phyloP scores from a whole-genome alignment of 2,329 filamentous ascomycete species.

The Colletotrichum tropicicola region DNA sequence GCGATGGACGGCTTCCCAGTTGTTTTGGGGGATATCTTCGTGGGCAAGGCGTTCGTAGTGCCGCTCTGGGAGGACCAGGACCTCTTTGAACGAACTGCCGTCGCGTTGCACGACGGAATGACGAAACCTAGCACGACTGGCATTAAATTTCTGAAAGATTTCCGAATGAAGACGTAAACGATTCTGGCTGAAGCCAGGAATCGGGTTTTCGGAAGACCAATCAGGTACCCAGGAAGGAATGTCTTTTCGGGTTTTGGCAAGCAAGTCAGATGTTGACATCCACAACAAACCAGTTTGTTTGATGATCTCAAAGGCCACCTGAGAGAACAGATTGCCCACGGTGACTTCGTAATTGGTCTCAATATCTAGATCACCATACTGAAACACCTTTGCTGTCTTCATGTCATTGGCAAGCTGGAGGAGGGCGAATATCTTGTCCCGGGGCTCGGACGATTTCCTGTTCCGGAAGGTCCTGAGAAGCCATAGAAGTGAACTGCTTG shows the following conservation, averaged over 20 bases:
- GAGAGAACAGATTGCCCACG: background rate
- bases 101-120: background rate
- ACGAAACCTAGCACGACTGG: background rate
- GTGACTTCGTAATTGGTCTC: background rate
- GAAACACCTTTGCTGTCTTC: background rate
- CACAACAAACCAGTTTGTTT: background rate
- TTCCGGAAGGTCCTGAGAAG: conserved; percentile 21
- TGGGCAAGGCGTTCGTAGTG: background rate
- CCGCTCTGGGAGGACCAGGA: no score
- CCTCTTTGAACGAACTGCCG: background rate
- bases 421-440: conserved; percentile 31
- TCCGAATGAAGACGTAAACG: conserved; percentile 3
- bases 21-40: fast-evolving
- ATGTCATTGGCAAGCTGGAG: conserved; percentile 11
- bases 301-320: background rate
- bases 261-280: conserved; percentile 22
- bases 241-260: conserved; percentile 14
- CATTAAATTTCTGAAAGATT: background rate
- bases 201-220: conserved; percentile 21
- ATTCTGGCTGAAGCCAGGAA: background rate
- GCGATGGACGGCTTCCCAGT: background rate
- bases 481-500: conserved; percentile 15
- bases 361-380: background rate
- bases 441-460: conserved; percentile 25
- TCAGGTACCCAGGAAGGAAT: conserved; percentile 31